Percentiles rank a stretch among this genome's conserved stretches.
Conservation (phyloP, 2,329 filamentous ascomycete species). For the Ophiocordyceps australis region DNA sequence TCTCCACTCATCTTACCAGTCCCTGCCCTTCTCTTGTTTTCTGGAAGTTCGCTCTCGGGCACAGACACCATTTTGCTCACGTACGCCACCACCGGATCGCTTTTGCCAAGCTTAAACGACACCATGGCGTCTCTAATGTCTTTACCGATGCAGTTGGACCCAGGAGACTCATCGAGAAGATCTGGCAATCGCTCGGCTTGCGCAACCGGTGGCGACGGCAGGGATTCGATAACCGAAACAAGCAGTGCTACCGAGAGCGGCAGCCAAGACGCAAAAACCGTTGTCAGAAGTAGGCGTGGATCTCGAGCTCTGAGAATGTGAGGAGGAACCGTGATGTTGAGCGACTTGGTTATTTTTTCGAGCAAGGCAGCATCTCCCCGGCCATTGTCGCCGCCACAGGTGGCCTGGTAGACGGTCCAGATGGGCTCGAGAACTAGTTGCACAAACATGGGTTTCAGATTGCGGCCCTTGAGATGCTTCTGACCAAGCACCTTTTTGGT, state of each 20-base stretch:
- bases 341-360: conserved; percentile 88
- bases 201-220: conserved; percentile 67
- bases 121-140: conserved; percentile 65
- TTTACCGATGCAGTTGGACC: conserved; percentile 49
- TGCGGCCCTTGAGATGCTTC: conserved; percentile 84
- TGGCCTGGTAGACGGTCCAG: conserved; percentile 90
- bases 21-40: conserved; percentile 52
- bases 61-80: conserved; percentile 98
- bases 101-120: conserved; percentile 50
- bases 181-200: conserved; percentile 67
- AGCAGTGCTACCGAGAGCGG: conserved; percentile 83
- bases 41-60: conserved; percentile 76
- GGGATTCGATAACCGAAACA: conserved; percentile 82
- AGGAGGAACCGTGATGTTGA: conserved; percentile 68
- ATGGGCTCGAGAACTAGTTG: conserved; percentile 90
- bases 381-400: conserved; percentile 61
- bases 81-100: conserved; percentile 76
- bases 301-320: conserved; percentile 75
- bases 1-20: conserved; percentile 70
- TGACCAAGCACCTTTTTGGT: conserved; percentile 81
- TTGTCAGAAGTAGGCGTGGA: conserved; percentile 63
- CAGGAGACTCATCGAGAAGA: conserved; percentile 65
- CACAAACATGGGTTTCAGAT: conserved; percentile 92
- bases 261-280: conserved; percentile 78
- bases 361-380: conserved; percentile 69